These are phyloP conservation scores for Inga oerstediana DNA, from an alignment of 306 rosid species.

Conservation along the genomic window DNA sequence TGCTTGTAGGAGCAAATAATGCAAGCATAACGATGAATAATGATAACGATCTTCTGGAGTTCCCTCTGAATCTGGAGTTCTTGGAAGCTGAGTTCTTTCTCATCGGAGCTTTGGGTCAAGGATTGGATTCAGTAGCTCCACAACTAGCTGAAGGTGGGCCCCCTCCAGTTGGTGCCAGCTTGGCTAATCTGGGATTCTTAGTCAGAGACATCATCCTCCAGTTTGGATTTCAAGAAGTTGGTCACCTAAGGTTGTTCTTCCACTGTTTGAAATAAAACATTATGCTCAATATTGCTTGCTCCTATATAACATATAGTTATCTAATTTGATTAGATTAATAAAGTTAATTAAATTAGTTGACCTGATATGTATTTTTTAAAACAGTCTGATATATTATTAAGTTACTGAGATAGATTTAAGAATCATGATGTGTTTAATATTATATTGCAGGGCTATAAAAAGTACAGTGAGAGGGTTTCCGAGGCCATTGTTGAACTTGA, in stretches of 20 bases:
- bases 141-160: conserved; percentile 59
- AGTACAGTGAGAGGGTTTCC: conserved; percentile 56
- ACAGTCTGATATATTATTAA: too few species aligned
- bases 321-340: too few species aligned
- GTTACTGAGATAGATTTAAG: background rate
- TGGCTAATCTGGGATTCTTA: conserved; percentile 45
- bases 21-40: conserved; percentile 4
- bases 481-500: conserved; percentile 59
- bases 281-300: background rate
- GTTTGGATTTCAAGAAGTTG: conserved; percentile 80
- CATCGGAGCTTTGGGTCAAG: conserved; percentile 61
- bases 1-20: background rate
- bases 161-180: conserved; percentile 60
- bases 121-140: conserved; percentile 61
- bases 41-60: conserved; percentile 53
- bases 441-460: conserved; percentile 54
- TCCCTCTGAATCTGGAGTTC: conserved; percentile 67
- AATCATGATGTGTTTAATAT: background rate
- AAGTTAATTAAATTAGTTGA: too few species aligned
- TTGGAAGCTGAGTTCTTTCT: conserved; percentile 77
- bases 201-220: conserved; percentile 50
- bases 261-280: background rate
- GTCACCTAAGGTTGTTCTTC: conserved; percentile 60
- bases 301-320: too few species aligned
- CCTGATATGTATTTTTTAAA: too few species aligned